Percentiles rank a stretch among this genome's conserved stretches.
Conservation (phyloP, 164 flowering plant species). For the Buxus sempervirens region DNA sequence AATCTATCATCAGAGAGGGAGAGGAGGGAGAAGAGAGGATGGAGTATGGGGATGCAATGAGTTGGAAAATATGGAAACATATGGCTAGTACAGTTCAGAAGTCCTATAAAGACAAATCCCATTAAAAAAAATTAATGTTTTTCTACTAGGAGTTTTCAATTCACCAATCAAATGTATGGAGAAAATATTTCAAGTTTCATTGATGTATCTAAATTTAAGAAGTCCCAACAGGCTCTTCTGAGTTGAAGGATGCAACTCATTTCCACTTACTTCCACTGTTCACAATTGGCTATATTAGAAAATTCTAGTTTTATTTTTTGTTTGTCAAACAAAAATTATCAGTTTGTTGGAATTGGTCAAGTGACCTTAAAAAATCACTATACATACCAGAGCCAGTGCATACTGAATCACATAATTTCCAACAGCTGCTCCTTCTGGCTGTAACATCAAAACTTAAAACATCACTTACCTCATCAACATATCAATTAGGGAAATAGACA, state of each 20-base stretch:
- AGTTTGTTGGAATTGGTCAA: background rate
- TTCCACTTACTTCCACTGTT: background rate
- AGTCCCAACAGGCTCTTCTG: background rate
- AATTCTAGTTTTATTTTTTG: background rate
- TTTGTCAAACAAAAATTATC: background rate
- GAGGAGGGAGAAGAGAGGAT: too few relatives aligned
- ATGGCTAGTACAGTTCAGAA: background rate
- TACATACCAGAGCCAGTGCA: slow-evolving; percentile 71
- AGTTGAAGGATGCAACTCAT: background rate
- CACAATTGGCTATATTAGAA: background rate
- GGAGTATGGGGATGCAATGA: background rate
- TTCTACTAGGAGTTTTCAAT: background rate
- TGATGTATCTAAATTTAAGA: background rate
- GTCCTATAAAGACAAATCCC: background rate
- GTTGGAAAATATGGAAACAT: too few relatives aligned
- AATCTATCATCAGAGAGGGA: background rate
- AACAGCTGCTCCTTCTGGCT: slow-evolving; percentile 85
- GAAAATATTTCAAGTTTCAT: background rate
- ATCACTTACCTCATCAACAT: background rate
- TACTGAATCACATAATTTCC: slow-evolving; percentile 66
- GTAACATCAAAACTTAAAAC: slow-evolving; percentile 20
- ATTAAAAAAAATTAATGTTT: too few relatives aligned
- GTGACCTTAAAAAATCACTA: background rate
- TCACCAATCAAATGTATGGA: background rate
- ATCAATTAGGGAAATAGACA: background rate